Evolutionary conservation across 805 yeast species (phyloP).

Genomic region (Saturnispora saitoi): DNA sequence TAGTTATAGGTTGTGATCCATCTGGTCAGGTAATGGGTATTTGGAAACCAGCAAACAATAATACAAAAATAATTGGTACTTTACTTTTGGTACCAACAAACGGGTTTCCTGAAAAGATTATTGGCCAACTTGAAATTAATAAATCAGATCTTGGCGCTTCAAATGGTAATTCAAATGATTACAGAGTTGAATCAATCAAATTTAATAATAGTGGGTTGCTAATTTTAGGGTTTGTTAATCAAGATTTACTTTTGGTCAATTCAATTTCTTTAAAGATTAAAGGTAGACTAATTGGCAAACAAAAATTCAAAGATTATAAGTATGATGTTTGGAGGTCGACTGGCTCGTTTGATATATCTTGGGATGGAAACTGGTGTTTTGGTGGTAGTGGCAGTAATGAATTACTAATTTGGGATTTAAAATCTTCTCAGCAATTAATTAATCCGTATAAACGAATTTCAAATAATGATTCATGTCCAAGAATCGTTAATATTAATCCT

Average conservation of each 20-base stretch:
- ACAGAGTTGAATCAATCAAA: slow-evolving; percentile 21
- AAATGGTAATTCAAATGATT: neutral
- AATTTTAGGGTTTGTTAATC: slow-evolving; percentile 45
- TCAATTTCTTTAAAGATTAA: slow-evolving; percentile 16
- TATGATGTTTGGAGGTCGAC: slow-evolving; percentile 34
- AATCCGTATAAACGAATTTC: slow-evolving; percentile 8
- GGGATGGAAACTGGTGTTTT: slow-evolving; percentile 56
- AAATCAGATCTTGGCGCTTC: neutral
- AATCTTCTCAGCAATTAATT: neutral
- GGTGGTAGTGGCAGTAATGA: slow-evolving; percentile 53
- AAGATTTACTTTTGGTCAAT: slow-evolving; percentile 43
- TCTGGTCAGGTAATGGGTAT: slow-evolving; percentile 75
- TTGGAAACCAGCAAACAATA: slow-evolving; percentile 27
- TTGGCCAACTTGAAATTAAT: slow-evolving; percentile 33
- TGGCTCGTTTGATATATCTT: slow-evolving; percentile 52
- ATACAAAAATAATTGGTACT: slow-evolving; percentile 7
- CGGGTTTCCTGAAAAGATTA: slow-evolving; percentile 16
- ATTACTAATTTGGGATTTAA: slow-evolving; percentile 45
- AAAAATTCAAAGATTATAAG: slow-evolving; percentile 25
- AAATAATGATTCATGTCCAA: slow-evolving; percentile 19
- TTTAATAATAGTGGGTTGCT: slow-evolving; percentile 54
- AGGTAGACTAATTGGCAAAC: slow-evolving; percentile 37
- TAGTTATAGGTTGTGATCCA: slow-evolving; percentile 44
- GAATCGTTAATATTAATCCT: slow-evolving; percentile 53
- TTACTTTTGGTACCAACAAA: slow-evolving; percentile 18